A percentile compares a stretch with the other conserved stretches of the same genome.
These are phyloP conservation scores for Emergomyces pasteurianus DNA, from an alignment of 2,329 filamentous ascomycete genomes.

Conservation along the genomic window DNA sequence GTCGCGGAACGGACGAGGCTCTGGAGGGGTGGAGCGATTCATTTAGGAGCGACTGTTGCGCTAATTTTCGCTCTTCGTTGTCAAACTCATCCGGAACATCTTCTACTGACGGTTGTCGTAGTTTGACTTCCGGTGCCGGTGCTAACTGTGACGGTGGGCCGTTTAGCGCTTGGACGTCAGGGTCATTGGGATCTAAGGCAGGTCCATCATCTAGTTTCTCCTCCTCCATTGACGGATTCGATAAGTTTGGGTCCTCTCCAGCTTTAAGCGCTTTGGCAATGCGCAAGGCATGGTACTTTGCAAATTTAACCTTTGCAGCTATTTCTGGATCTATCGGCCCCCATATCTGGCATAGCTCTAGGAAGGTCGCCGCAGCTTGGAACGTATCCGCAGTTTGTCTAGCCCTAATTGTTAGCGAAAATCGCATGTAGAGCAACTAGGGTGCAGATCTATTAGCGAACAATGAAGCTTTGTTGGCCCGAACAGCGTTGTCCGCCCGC, in stretches of 20 bases:
- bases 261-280: constrained; percentile 87
- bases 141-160: constrained; percentile 24
- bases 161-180: constrained; percentile 48
- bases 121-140: constrained; percentile 31
- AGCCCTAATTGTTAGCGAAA: constrained; percentile 5
- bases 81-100: constrained; percentile 47
- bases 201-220: constrained; percentile 38
- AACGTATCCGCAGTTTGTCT: constrained; percentile 92
- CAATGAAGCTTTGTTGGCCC: constrained; percentile 72
- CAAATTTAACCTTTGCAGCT: constrained; percentile 81
- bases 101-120: constrained; percentile 45
- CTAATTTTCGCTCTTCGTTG: constrained; percentile 33
- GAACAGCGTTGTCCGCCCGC: constrained; percentile 69
- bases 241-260: constrained; percentile 81
- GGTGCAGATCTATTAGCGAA: constrained; percentile 24
- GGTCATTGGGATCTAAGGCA: constrained; percentile 50
- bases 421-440: neutral
- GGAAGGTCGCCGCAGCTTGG: constrained; percentile 81
- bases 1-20: constrained; percentile 24
- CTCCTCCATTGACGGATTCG: constrained; percentile 53
- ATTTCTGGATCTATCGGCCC: constrained; percentile 61
- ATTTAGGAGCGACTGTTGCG: constrained; percentile 38
- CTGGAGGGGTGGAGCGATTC: constrained; percentile 40
- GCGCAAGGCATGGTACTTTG: constrained; percentile 86
- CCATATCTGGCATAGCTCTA: constrained; percentile 82